Conservation (phyloP, 2,329 filamentous ascomycete genomes). For the Ophiocordyceps sinensis region DNA sequence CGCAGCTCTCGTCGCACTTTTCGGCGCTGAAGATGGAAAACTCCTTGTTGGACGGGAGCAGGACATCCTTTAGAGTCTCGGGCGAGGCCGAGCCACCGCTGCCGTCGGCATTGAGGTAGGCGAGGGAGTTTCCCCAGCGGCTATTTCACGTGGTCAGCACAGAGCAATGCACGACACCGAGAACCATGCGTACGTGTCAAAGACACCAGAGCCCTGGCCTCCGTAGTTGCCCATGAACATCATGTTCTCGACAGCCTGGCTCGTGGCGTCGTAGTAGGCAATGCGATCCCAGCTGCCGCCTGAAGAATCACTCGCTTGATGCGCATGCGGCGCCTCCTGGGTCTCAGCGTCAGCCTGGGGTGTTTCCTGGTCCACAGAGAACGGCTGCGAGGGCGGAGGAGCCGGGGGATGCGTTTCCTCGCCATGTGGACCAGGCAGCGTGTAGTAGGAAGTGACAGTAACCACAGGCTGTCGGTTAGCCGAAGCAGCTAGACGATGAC, state of each 20-base stretch:
- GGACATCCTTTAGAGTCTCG: constrained; percentile 22
- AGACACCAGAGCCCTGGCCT: constrained; percentile 26
- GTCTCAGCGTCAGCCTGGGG: background rate
- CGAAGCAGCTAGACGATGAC: too few species aligned
- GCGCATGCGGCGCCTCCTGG: background rate
- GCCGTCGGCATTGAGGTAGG: constrained; percentile 29
- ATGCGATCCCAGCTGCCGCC: constrained; percentile 24
- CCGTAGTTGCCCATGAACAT: constrained; percentile 35
- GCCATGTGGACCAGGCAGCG: too few species aligned
- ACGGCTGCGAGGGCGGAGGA: too few species aligned
- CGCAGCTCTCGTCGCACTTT: constrained; percentile 27
- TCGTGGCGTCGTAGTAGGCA: constrained; percentile 29
- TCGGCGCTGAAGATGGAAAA: constrained; percentile 30
- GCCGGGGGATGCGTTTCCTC: too few species aligned
- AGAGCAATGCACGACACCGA: background rate
- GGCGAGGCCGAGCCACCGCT: constrained; percentile 21
- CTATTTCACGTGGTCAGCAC: constrained; percentile 11
- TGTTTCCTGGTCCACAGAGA: too few species aligned
- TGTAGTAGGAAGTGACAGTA: too few species aligned
- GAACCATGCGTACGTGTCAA: constrained; percentile 22
- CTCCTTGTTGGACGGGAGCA: constrained; percentile 28
- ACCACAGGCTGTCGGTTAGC: too few species aligned
- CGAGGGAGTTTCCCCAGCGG: constrained; percentile 27
- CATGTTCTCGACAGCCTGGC: constrained; percentile 25
- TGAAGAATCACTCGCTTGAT: constrained; percentile 2